Evolutionary conservation across 192 early-diverging fungal species (phyloP).

Genomic region (Thoreauomyces humboldtii): DNA sequence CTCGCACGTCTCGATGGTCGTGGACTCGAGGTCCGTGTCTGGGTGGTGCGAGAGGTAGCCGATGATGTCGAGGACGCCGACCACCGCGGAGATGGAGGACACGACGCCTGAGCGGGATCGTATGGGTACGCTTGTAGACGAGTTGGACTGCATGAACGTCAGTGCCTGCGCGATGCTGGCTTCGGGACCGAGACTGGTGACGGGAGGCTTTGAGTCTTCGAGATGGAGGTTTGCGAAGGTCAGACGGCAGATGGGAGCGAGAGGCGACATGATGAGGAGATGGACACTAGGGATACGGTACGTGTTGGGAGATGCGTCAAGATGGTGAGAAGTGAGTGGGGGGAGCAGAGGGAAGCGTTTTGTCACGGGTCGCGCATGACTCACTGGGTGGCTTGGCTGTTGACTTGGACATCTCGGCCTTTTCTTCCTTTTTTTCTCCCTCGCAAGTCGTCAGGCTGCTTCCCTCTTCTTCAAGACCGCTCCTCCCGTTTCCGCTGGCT

Average conservation of each 20-base stretch:
- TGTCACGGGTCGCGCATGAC: too few relatives aligned
- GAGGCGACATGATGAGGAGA: constrained; percentile 10
- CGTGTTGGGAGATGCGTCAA: too few relatives aligned
- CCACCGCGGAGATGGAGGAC: neutral
- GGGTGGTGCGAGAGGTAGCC: too few relatives aligned
- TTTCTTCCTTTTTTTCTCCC: too few relatives aligned
- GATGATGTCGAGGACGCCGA: constrained; percentile 11
- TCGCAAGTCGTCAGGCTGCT: too few relatives aligned
- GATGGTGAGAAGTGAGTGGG: too few relatives aligned
- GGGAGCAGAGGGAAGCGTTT: too few relatives aligned
- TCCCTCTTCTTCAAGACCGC: too few relatives aligned
- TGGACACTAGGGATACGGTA: too few relatives aligned
- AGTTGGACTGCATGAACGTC: constrained; percentile 8
- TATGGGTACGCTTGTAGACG: constrained; percentile 7
- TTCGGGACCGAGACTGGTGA: neutral
- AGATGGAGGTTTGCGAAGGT: constrained; percentile 16
- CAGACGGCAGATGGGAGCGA: neutral
- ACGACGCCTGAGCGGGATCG: neutral
- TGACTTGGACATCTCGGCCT: too few relatives aligned
- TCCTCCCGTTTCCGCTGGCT: too few relatives aligned
- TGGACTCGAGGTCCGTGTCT: neutral
- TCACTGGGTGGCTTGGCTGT: too few relatives aligned
- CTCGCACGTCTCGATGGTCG: constrained; percentile 2
- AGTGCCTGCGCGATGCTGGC: constrained; percentile 6
- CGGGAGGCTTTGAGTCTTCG: constrained; percentile 12